Evolutionary conservation across 805 yeast species (phyloP), one percentile per base, ranked within the genome.

Genomic region (Teunomyces aglyptinius): DNA sequence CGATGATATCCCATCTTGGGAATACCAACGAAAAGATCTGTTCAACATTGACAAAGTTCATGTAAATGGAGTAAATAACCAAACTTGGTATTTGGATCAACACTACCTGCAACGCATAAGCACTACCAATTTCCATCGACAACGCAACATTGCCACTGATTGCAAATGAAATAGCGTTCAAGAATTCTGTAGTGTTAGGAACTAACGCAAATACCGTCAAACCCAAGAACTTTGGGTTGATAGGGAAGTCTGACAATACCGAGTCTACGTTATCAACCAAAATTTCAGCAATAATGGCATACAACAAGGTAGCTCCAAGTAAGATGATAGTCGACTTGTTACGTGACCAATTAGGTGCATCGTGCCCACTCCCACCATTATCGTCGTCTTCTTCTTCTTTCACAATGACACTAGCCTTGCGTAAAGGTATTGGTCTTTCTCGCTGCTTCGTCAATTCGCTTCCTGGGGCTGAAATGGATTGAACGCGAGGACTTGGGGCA

Each of bases 71-170:
- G 60, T 79, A 89, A 10, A 92, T 60, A 8, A 90, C 96, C 60
- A 94, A 77, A 1, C 94, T 83, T 0, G 99, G 99, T 40, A 94
- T 88, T 63, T 94, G 99, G 53, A 94, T 75, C 48, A 94, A 72
- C 56, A 96, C 92, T 12, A 94, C 99, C 65, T 94, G 99, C 49
- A 94, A 74, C 0, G 96, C 99, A 63, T 94, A 94, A 0, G 99
- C 99, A 51, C 96, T 84, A 49, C 99, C 99, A 65, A 94, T 94
- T 63, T 94, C 99, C 96, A 94, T 88, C 2, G 96, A 88, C 39
- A 94, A 72, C 0, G 99, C 96, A 45, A 94, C 96, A 55, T 94
- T 94, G 1, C 99, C 99, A 56, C 92, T 83, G 55, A 89, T 82
- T 0, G 99, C 99, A 71, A 94, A 94, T 20, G 97, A 90, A 47